Percentiles rank a stretch among this genome's conserved stretches.
Conservation (phyloP, 352 stramenopile species). For the Phytophthora ramorum region DNA sequence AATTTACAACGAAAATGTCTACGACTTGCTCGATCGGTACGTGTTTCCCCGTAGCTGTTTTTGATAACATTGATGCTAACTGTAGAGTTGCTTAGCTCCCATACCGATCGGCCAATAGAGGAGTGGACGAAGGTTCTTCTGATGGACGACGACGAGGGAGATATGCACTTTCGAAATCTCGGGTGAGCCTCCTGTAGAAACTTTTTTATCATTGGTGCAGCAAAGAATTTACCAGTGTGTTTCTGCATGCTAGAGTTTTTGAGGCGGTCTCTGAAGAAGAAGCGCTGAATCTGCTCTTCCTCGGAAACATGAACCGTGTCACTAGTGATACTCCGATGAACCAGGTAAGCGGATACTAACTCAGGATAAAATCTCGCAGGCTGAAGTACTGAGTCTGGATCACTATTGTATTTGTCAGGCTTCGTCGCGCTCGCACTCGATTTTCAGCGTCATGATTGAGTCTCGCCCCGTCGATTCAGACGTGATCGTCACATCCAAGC, state of each 20-base stretch:
- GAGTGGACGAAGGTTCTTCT: conserved; percentile 84
- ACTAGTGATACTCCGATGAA: conserved; percentile 98
- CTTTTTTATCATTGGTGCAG: no score
- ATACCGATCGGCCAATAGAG: conserved; percentile 78
- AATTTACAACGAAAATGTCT: conserved; percentile 97
- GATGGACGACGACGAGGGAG: conserved; percentile 79
- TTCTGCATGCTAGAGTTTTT: conserved; percentile 56
- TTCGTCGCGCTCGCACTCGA: conserved; percentile 95
- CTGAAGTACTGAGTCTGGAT: background rate
- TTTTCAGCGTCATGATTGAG: conserved; percentile 96
- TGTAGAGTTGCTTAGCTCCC: conserved; percentile 39
- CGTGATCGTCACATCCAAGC: conserved; percentile 86
- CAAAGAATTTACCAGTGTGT: background rate
- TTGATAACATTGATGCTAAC: background rate
- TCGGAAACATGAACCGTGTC: conserved; percentile 96
- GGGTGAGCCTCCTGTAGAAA: conserved; percentile 33
- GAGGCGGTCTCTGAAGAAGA: conserved; percentile 91
- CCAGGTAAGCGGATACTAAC: conserved; percentile 44
- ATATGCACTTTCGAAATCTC: conserved; percentile 85
- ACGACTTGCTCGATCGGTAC: conserved; percentile 91
- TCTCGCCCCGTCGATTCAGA: conserved; percentile 75
- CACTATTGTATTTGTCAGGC: conserved; percentile 34
- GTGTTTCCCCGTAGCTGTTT: background rate
- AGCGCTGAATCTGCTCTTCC: conserved; percentile 95
- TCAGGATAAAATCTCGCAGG: background rate